Conservation (phyloP, 2,329 filamentous ascomycete genomes). For the Cladosporium sp. region DNA sequence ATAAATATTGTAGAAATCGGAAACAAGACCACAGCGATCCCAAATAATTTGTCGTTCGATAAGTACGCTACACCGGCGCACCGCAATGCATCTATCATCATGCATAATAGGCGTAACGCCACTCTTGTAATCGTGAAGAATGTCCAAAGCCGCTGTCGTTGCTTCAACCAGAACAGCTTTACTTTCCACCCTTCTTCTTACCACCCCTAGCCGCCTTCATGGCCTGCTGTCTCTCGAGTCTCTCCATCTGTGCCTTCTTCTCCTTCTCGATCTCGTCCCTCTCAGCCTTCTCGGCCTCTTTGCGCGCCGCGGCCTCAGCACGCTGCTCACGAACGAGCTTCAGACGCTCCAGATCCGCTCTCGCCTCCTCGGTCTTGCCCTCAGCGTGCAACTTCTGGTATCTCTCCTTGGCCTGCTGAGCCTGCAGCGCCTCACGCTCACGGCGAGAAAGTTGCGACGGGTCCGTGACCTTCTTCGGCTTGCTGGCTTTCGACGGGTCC, state of each 20-base stretch:
- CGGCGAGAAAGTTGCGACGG: slow-evolving; percentile 58
- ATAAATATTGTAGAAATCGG: too few relatives aligned
- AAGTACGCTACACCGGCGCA: slow-evolving; percentile 3
- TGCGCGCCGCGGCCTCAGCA: slow-evolving; percentile 75
- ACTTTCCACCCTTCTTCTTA: slow-evolving; percentile 42
- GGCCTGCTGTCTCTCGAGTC: slow-evolving; percentile 44
- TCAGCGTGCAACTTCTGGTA: slow-evolving; percentile 90
- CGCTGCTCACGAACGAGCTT: slow-evolving; percentile 79
- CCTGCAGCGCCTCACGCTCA: slow-evolving; percentile 77
- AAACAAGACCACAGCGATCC: too few relatives aligned
- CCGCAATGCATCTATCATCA: slow-evolving; percentile 14
- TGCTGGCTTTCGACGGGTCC: slow-evolving; percentile 47
- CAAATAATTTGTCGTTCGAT: not conserved
- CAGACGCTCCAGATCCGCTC: slow-evolving; percentile 80
- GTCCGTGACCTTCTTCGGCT: slow-evolving; percentile 54
- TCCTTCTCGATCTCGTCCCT: slow-evolving; percentile 53
- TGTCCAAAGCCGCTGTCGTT: slow-evolving; percentile 1
- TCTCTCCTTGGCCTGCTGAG: slow-evolving; percentile 80
- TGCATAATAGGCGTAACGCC: slow-evolving; percentile 12
- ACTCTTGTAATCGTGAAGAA: not conserved
- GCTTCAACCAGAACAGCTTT: not conserved
- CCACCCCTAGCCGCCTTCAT: slow-evolving; percentile 37
- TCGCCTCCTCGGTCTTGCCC: slow-evolving; percentile 95
- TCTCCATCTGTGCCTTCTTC: slow-evolving; percentile 46
- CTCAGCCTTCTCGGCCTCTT: slow-evolving; percentile 62